Evolutionary conservation across 2,329 filamentous ascomycete species (phyloP).

Genomic region (Aspergillus calidoustus): DNA sequence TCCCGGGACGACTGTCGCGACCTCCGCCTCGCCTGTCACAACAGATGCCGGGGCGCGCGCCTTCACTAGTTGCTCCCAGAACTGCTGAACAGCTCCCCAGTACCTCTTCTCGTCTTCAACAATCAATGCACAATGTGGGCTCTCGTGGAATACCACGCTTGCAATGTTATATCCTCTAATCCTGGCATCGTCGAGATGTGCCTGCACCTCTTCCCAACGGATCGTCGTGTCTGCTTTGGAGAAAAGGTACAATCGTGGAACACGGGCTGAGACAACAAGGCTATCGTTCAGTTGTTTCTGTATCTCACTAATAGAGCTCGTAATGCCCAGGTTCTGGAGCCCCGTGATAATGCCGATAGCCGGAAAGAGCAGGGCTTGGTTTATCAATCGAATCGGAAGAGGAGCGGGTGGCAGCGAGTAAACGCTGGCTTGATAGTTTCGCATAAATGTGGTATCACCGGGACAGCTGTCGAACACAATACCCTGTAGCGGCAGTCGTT

Average conservation of each 20-base stretch:
- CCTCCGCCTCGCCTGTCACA: background rate
- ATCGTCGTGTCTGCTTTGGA: constrained; percentile 20
- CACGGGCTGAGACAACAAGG: constrained; percentile 8
- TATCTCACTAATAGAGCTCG: constrained; percentile 13
- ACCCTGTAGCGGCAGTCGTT: constrained; percentile 10
- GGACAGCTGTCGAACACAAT: constrained; percentile 31
- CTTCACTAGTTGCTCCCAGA: constrained; percentile 12
- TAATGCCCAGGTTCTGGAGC: constrained; percentile 16
- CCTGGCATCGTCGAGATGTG: constrained; percentile 18
- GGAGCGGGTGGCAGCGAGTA: constrained; percentile 12
- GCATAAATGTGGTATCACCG: constrained; percentile 24
- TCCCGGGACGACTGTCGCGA: background rate
- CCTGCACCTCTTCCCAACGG: constrained; percentile 13
- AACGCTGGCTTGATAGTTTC: constrained; percentile 23
- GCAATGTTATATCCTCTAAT: constrained; percentile 7
- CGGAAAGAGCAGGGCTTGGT: constrained; percentile 15
- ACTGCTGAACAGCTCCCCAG: constrained; percentile 16
- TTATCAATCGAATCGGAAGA: constrained; percentile 1
- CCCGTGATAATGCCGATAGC: constrained; percentile 13
- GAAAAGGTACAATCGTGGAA: constrained; percentile 19
- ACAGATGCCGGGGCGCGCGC: background rate
- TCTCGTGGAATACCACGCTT: constrained; percentile 12
- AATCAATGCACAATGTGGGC: constrained; percentile 22
- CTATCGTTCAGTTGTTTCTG: constrained; percentile 18
- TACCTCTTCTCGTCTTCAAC: constrained; percentile 20